phyloP scores from a whole-genome alignment of 2,329 filamentous ascomycete species.

The Aspergillus persii region DNA sequence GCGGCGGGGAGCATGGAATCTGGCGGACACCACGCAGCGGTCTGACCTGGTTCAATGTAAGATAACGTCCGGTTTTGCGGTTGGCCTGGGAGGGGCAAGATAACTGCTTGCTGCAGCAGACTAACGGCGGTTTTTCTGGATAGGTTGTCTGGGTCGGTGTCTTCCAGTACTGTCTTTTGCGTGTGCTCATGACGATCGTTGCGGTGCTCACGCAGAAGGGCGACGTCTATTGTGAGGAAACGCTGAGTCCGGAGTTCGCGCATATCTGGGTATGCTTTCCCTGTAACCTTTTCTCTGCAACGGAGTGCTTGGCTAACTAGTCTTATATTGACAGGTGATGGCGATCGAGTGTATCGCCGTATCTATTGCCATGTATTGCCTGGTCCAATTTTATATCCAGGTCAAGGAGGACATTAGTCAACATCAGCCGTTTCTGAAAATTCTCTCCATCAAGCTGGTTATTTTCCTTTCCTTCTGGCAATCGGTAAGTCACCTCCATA shows the following conservation, averaged over 20 bases:
- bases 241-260: constrained; percentile 73
- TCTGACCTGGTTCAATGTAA: constrained; percentile 82
- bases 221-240: constrained; percentile 73
- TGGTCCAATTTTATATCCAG: constrained; percentile 85
- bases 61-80: background rate
- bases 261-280: constrained; percentile 70
- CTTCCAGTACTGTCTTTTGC: constrained; percentile 82
- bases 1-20: constrained; percentile 65
- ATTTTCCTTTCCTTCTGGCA: constrained; percentile 95
- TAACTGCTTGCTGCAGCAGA: background rate
- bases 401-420: constrained; percentile 65
- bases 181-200: constrained; percentile 74
- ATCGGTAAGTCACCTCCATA: constrained; percentile 39
- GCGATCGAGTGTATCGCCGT: constrained; percentile 70
- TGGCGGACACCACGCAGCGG: constrained; percentile 76
- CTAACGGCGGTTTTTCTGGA: background rate
- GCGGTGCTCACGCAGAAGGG: constrained; percentile 70
- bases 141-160: constrained; percentile 67
- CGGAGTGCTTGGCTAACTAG: background rate
- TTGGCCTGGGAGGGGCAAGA: no score
- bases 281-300: background rate
- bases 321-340: constrained; percentile 50
- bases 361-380: constrained; percentile 80
- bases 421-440: constrained; percentile 73
- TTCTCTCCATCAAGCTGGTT: constrained; percentile 83